Conservation (phyloP, 1,284 basidiomycete species). For the Microstroma glucosiphilum region DNA sequence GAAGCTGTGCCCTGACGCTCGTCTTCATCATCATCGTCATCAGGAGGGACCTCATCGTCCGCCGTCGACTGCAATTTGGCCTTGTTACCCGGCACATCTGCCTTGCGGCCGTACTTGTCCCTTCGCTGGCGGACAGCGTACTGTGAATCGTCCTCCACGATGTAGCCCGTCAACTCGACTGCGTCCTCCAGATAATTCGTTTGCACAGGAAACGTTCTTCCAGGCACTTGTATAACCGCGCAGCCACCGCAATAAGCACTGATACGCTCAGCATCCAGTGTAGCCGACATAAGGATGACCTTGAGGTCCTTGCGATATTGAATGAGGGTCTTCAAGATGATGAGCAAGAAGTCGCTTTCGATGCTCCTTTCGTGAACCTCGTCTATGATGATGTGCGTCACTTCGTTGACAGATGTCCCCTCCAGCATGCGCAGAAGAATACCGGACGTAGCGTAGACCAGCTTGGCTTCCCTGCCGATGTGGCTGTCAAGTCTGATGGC, state of each 20-base stretch:
- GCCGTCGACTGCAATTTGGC: conserved; percentile 61
- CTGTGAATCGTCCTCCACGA: conserved; percentile 66
- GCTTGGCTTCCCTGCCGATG: conserved; percentile 33
- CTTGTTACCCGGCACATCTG: conserved; percentile 51
- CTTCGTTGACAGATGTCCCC: conserved; percentile 79
- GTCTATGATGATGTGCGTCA: conserved; percentile 85
- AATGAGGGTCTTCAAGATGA: conserved; percentile 85
- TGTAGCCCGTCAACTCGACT: conserved; percentile 78
- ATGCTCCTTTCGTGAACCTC: conserved; percentile 91
- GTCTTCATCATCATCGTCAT: conserved; percentile 64
- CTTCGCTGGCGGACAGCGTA: conserved; percentile 60
- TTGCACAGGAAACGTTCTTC: conserved; percentile 93
- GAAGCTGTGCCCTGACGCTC: conserved; percentile 38
- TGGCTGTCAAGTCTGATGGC: conserved; percentile 90
- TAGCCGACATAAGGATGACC: conserved; percentile 95
- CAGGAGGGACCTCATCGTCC: conserved; percentile 64
- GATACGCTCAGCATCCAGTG: conserved; percentile 84
- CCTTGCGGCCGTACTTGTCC: conserved; percentile 22
- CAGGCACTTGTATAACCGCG: conserved; percentile 71
- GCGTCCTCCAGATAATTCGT: conserved; percentile 86
- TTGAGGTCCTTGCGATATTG: conserved; percentile 74
- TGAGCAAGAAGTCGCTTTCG: conserved; percentile 93
- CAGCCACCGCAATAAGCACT: conserved; percentile 88
- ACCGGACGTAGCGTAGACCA: conserved; percentile 71
- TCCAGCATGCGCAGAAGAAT: conserved; percentile 97